phyloP scores from a whole-genome alignment of 2,329 filamentous ascomycete genomes.

The Exophiala calicioides region DNA sequence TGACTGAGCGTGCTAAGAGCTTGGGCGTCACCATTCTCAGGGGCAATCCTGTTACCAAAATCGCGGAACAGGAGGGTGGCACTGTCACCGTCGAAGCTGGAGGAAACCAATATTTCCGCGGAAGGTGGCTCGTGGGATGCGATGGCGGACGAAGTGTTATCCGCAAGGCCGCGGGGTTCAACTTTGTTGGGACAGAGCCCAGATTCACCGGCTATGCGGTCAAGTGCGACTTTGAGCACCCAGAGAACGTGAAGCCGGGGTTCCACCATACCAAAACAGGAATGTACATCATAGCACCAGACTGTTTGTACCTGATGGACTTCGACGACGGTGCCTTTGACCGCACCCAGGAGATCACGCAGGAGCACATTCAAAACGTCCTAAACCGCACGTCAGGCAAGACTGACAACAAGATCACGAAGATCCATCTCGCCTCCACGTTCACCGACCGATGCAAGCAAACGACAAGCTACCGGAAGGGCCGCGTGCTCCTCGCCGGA shows the following conservation, averaged over 20 bases:
- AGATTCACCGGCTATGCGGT: slow-evolving; percentile 41
- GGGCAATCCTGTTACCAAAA: slow-evolving; percentile 31
- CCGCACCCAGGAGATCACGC: slow-evolving; percentile 26
- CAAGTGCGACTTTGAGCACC: slow-evolving; percentile 38
- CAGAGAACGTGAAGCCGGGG: slow-evolving; percentile 31
- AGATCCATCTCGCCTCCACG: slow-evolving; percentile 15
- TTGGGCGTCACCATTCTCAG: slow-evolving; percentile 31
- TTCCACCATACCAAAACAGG: slow-evolving; percentile 33
- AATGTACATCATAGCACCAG: slow-evolving; percentile 35
- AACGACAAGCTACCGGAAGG: slow-evolving; percentile 31
- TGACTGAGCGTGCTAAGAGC: slow-evolving; percentile 21
- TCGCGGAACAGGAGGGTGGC: slow-evolving; percentile 14
- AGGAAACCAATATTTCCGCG: slow-evolving; percentile 27
- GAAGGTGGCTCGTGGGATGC: slow-evolving; percentile 45
- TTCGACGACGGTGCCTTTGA: slow-evolving; percentile 18
- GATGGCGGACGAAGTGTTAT: slow-evolving; percentile 45
- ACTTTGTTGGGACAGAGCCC: slow-evolving; percentile 41
- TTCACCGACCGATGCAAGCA: slow-evolving; percentile 20
- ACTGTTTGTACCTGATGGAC: slow-evolving; percentile 27
- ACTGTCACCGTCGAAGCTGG: slow-evolving; percentile 20
- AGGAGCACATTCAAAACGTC: slow-evolving; percentile 29
- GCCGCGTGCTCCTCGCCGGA: slow-evolving; percentile 37
- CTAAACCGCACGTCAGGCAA: slow-evolving; percentile 14
- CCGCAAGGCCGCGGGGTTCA: slow-evolving; percentile 40
- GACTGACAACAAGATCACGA: slow-evolving; percentile 14